A percentile compares a stretch with the other conserved stretches of the same genome.
Evolutionary conservation across 176 grass and related monocot genomes (phyloP).

Genomic region (Melocanna baccifera): DNA sequence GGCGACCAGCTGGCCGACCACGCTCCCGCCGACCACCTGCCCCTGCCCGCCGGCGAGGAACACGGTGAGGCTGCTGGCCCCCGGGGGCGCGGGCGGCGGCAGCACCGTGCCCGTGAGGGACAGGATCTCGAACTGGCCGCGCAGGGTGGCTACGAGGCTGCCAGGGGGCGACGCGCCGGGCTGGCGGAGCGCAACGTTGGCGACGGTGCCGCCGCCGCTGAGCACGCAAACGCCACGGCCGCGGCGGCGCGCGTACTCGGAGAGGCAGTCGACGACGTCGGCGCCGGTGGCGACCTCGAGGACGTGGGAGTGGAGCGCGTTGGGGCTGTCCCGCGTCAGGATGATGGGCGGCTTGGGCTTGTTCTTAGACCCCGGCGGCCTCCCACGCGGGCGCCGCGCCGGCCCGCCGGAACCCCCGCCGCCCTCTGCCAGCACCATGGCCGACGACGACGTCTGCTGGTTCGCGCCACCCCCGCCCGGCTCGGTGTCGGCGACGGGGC

Average conservation of each 20-base stretch:
- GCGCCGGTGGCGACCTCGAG: constrained; percentile 72
- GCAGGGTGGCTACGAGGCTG: constrained; percentile 72
- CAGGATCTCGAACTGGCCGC: constrained; percentile 83
- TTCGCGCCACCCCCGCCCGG: constrained; percentile 16
- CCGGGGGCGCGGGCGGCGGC: constrained; percentile 72
- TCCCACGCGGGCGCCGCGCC: constrained; percentile 55
- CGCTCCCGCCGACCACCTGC: constrained; percentile 82
- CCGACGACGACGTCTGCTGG: constrained; percentile 47
- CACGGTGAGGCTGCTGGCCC: constrained; percentile 65
- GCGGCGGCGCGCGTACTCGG: constrained; percentile 73
- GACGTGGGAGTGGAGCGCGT: constrained; percentile 81
- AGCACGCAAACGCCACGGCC: constrained; percentile 83
- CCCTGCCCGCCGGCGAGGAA: constrained; percentile 84
- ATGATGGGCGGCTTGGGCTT: constrained; percentile 90
- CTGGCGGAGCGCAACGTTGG: constrained; percentile 71
- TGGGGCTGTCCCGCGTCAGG: constrained; percentile 76
- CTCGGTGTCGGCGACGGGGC: neutral
- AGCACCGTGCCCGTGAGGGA: constrained; percentile 86
- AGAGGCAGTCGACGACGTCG: constrained; percentile 72
- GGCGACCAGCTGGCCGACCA: constrained; percentile 72
- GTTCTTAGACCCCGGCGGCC: constrained; percentile 84
- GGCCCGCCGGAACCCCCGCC: constrained; percentile 23
- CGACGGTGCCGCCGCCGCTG: constrained; percentile 66
- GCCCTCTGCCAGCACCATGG: constrained; percentile 30
- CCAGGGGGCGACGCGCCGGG: constrained; percentile 66